Base-by-base conservation (phyloP, 164 flowering plant genomes). In the Paratinospora sagittata region DNA sequence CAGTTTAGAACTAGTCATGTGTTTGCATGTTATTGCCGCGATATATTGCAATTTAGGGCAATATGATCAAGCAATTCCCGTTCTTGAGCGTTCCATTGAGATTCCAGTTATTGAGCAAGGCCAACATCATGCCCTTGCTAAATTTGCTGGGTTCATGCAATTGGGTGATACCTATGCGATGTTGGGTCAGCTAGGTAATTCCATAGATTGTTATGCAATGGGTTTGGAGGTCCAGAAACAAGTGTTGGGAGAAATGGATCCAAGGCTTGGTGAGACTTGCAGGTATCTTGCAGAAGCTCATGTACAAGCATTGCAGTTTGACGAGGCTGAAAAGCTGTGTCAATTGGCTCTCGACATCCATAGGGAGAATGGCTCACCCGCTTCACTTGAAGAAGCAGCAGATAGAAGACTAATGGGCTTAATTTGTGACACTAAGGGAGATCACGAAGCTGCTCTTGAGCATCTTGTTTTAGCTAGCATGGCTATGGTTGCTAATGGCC, bases 381-480 rank as follows among this genome's bases (percentile, higher is more conserved):
- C 89, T 27, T 90, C 99, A 27, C 80, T 87, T 60, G 96, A 91
- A 77, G 99, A 95, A 77, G 95, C 97, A 1, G 96, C 94, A 2
- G 99, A 95, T 74, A 79, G 99, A 78, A 85, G 98, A 79, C 92
- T 95, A 6, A 95, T 95, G 98, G 99, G 96, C 73, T 88, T 95
- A 66, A 90, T 95, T 63, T 91, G 91, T 74, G 99, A 95, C 70
- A 83, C 89, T 24, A 92, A 86, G 79, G 98, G 98, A 30, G 88
- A 95, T 70, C 87, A 92, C 78, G 98, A 95, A 75, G 83, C 86
- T 60, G 98, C 99, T 66, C 92, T 95, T 63, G 99, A 95, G 85
- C 98, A 95, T 81, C 87, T 93, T 43, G 95, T 92, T 63, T 77
- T 92, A 63, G 96, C 98, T 65, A 88, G 98, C 82, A 86, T 89